Conservation (phyloP, 805 yeast genomes). For the Alloascoidea africana region DNA sequence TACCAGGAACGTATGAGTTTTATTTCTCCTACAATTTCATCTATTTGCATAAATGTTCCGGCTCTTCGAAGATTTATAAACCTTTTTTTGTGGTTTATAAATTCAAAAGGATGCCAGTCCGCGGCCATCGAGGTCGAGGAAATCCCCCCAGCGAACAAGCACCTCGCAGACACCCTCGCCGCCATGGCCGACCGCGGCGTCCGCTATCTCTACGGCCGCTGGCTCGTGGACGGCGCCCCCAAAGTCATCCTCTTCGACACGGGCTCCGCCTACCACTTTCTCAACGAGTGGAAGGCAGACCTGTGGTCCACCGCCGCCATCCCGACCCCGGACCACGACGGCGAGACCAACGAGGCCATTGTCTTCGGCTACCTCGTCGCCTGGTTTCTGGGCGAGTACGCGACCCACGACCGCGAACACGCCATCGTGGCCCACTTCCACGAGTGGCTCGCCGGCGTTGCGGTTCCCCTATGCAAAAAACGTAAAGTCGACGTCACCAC, state of each 20-base stretch:
- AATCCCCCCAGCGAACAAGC: constrained; percentile 29
- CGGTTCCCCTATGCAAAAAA: constrained; percentile 81
- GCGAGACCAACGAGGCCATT: constrained; percentile 85
- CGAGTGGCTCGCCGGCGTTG: constrained; percentile 98
- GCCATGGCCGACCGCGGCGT: constrained; percentile 78
- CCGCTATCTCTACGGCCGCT: constrained; percentile 74
- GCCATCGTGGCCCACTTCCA: constrained; percentile 93
- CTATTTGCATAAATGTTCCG: too few relatives aligned
- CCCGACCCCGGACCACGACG: constrained; percentile 83
- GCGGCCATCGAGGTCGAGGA: constrained; percentile 73
- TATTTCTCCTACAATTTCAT: too few relatives aligned
- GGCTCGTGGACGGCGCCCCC: constrained; percentile 98
- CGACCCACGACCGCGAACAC: constrained; percentile 66
- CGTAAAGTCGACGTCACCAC: constrained; percentile 89
- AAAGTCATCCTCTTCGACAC: constrained; percentile 80
- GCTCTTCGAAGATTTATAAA: too few relatives aligned
- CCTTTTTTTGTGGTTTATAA: too few relatives aligned
- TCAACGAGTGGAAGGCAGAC: constrained; percentile 91
- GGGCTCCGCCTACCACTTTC: constrained; percentile 47
- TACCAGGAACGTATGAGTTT: too few relatives aligned
- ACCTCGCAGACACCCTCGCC: constrained; percentile 46
- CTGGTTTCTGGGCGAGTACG: constrained; percentile 93
- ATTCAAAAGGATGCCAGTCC: too few relatives aligned
- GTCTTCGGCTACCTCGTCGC: constrained; percentile 87
- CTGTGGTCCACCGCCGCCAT: constrained; percentile 85